Evolutionary conservation across 1,139 yeast species (phyloP), one percentile per base, ranked within the genome.

Genomic region (Nematodospora anomalae): DNA sequence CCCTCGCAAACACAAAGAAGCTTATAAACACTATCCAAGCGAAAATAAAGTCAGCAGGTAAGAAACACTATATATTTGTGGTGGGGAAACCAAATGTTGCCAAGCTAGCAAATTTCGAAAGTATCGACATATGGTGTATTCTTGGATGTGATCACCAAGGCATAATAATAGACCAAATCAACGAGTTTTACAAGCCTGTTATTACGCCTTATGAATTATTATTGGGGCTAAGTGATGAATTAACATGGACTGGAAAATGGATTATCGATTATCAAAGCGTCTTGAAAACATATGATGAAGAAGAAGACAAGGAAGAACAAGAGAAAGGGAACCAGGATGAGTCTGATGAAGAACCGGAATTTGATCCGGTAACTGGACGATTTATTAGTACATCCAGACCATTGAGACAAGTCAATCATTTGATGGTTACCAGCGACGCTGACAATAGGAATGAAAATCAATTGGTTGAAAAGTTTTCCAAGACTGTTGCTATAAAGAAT

Each of bases 21-120:
- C 65, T 89, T 22, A 69, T 90, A 33, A 76, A 80, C 42, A 71
- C 73, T 24, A 76, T 89, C 4, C 74, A 77, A 16, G 54, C 64
- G 16, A 76, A 82, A 59, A 78, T 92, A 40, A 74, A 71, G 35
- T 71, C 68, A 4, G 89, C 94, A 0, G 96, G 89, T 2, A 92
- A 92, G 60, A 94, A 94, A 55, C 92, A 86, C 48, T 92, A 92
- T 55, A 74, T 88, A 51, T 89, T 92, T 64, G 97, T 90, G 5
- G 97, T 92, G 6, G 99, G 99, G 11, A 94, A 94, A 57, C 97
- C 97, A n/a, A 92, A 92, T 53, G 97, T 92, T 4, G 96, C 98
- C 27, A 92, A 92, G 53, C 68, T 92, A 37, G 98, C 98, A 9
- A 92, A 92, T 58, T 92, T 94, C 55, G 97, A 90, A 46, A 81